Percentiles rank a stretch among this genome's conserved stretches.
These are phyloP conservation scores for Neonectria magnoliae DNA, from an alignment of 2,329 filamentous ascomycete species.

Conservation along the genomic window DNA sequence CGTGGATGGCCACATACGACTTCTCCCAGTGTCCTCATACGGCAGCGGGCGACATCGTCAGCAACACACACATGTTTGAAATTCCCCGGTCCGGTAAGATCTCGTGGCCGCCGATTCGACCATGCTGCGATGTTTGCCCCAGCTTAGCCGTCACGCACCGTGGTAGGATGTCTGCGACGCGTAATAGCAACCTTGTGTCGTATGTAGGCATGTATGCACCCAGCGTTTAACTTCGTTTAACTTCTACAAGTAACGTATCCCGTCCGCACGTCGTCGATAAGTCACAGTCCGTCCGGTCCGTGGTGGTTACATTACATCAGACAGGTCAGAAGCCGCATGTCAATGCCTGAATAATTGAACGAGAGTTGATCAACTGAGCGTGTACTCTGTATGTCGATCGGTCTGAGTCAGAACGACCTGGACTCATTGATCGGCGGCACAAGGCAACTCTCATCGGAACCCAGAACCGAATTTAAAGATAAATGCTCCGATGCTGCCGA, in stretches of 20 bases:
- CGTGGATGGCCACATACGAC: not conserved
- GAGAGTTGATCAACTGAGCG: constrained; percentile 9
- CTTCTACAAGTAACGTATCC: constrained; percentile 2
- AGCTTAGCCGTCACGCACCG: not conserved
- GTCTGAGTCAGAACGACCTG: constrained; percentile 10
- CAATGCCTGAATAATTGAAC: constrained; percentile 4
- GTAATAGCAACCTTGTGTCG: not conserved
- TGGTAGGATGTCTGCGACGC: not conserved
- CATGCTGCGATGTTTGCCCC: not conserved
- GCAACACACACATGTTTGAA: constrained; percentile 11
- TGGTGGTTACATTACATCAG: constrained; percentile 13
- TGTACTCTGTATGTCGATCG: constrained; percentile 6
- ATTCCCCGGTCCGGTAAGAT: constrained; percentile 14
- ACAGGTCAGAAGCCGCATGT: constrained; percentile 3
- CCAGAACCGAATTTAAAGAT: constrained; percentile 7
- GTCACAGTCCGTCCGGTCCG: not conserved
- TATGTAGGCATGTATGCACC: constrained; percentile 2
- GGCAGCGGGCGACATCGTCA: not conserved
- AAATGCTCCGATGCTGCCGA: constrained; percentile 25
- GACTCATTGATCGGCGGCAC: constrained; percentile 18
- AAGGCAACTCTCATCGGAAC: constrained; percentile 5
- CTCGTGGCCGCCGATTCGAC: not conserved
- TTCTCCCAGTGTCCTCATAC: not conserved
- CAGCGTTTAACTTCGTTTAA: constrained; percentile 1
- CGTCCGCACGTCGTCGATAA: not conserved